phyloP scores from a whole-genome alignment of 2,329 filamentous ascomycete genomes.

The Fusarium dlaminii region DNA sequence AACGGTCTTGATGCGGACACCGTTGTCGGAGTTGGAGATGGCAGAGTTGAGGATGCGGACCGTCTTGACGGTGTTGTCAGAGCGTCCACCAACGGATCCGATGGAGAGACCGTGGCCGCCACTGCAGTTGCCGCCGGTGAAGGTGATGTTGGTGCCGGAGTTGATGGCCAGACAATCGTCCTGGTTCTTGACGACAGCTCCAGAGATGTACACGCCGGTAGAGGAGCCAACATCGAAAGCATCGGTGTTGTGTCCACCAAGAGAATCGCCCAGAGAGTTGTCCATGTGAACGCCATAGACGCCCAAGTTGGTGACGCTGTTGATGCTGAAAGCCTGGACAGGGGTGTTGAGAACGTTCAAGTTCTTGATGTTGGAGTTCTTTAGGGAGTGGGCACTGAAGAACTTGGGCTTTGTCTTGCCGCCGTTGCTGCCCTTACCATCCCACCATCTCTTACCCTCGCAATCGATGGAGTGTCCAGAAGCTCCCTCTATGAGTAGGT shows the following conservation, averaged over 20 bases:
- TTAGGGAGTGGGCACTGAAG: slow-evolving; percentile 58
- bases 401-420: slow-evolving; percentile 72
- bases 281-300: slow-evolving; percentile 51
- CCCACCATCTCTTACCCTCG: slow-evolving; percentile 68
- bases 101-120: slow-evolving; percentile 57
- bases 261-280: slow-evolving; percentile 50
- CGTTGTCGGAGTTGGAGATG: slow-evolving; percentile 63
- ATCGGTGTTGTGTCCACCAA: slow-evolving; percentile 63
- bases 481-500: slow-evolving; percentile 63
- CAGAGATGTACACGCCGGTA: slow-evolving; percentile 59
- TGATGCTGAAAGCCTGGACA: slow-evolving; percentile 54
- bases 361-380: slow-evolving; percentile 49
- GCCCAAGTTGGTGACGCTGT: slow-evolving; percentile 46
- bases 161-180: slow-evolving; percentile 70
- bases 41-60: slow-evolving; percentile 61
- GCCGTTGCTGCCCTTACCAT: slow-evolving; percentile 66
- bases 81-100: slow-evolving; percentile 57
- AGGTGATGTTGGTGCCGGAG: slow-evolving; percentile 60
- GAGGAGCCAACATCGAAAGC: slow-evolving; percentile 66
- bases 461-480: slow-evolving; percentile 62
- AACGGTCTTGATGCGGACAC: slow-evolving; percentile 61
- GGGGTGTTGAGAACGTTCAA: slow-evolving; percentile 55
- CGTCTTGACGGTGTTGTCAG: slow-evolving; percentile 61
- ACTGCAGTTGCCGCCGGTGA: slow-evolving; percentile 55
- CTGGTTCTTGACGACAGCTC: slow-evolving; percentile 66